A percentile compares a stretch with the other conserved stretches of the same genome.
Evolutionary conservation across 176 grass and related monocot species (phyloP).

Genomic region (Triticum aestivum): DNA sequence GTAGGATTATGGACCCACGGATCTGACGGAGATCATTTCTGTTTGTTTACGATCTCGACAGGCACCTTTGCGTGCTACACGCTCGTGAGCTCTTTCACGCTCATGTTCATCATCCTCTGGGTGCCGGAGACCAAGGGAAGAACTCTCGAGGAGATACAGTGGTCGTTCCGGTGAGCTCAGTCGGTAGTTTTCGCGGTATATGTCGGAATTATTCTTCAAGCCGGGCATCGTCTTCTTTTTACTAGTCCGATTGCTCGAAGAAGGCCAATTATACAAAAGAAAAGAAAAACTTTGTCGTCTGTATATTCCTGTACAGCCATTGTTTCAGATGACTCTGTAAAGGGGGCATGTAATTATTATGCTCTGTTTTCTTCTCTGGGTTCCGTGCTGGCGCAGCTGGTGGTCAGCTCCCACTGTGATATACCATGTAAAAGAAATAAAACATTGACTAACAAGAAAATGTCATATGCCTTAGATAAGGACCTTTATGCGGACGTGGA

Average conservation of each 20-base stretch:
- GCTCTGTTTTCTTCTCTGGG: too few species aligned
- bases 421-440: too few species aligned
- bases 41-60: slow-evolving; percentile 15
- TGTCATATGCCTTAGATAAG: too few species aligned
- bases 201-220: background rate
- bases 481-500: too few species aligned
- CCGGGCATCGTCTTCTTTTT: background rate
- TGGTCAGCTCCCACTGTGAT: too few species aligned
- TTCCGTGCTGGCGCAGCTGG: too few species aligned
- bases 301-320: slow-evolving; percentile 20
- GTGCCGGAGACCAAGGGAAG: slow-evolving; percentile 91
- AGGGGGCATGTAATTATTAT: too few species aligned
- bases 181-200: background rate
- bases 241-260: background rate
- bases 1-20: background rate
- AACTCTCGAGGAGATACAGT: slow-evolving; percentile 82
- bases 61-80: slow-evolving; percentile 78
- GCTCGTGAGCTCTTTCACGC: slow-evolving; percentile 56
- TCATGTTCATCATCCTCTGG: slow-evolving; percentile 79
- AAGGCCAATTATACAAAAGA: background rate
- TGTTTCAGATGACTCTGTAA: background rate
- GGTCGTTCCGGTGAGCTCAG: slow-evolving; percentile 61
- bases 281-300: too few species aligned
- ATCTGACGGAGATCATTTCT: background rate
- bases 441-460: too few species aligned